A percentile compares a stretch with the other conserved stretches of the same genome.
Evolutionary conservation across 2,329 filamentous ascomycete genomes (phyloP).

Genomic region (Aureobasidium sp.): DNA sequence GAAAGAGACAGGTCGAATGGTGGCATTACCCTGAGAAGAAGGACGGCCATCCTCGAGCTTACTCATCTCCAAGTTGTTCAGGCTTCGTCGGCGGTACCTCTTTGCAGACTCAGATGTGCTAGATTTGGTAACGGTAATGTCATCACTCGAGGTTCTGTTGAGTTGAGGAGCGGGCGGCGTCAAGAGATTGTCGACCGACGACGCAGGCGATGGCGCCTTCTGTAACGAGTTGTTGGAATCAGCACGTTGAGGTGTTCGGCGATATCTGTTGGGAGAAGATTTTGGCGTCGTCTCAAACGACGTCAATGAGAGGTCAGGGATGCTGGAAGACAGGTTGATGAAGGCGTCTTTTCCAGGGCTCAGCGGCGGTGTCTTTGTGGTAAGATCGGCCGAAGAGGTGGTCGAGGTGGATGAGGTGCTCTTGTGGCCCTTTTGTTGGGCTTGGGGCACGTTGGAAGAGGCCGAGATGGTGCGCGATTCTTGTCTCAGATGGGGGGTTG

Average conservation of each 20-base stretch:
- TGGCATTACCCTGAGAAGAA: conserved; percentile 23
- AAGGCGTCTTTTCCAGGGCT: conserved; percentile 28
- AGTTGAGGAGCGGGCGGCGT: conserved; percentile 19
- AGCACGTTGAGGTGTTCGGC: conserved; percentile 52
- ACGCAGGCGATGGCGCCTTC: conserved; percentile 26
- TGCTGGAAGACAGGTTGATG: conserved; percentile 42
- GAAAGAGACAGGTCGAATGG: conserved; percentile 26
- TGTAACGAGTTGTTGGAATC: conserved; percentile 39
- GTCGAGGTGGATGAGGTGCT: conserved; percentile 46
- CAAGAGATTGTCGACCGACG: conserved; percentile 49
- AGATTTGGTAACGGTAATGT: conserved; percentile 55
- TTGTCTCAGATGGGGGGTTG: conserved; percentile 46
- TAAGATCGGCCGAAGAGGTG: conserved; percentile 24
- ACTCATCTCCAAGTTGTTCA: conserved; percentile 54
- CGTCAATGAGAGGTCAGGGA: conserved; percentile 48
- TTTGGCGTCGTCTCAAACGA: conserved; percentile 53
- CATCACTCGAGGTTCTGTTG: conserved; percentile 49
- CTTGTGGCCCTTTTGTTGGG: conserved; percentile 32
- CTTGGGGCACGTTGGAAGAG: conserved; percentile 33
- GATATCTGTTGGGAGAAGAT: conserved; percentile 73
- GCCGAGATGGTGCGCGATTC: conserved; percentile 50
- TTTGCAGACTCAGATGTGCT: conserved; percentile 59
- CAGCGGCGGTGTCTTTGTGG: conserved; percentile 4
- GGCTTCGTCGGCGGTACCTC: conserved; percentile 72
- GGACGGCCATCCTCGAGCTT: conserved; percentile 20